Base-by-base conservation (phyloP, 768 basidiomycete species). In the Kwoniella pini region DNA sequence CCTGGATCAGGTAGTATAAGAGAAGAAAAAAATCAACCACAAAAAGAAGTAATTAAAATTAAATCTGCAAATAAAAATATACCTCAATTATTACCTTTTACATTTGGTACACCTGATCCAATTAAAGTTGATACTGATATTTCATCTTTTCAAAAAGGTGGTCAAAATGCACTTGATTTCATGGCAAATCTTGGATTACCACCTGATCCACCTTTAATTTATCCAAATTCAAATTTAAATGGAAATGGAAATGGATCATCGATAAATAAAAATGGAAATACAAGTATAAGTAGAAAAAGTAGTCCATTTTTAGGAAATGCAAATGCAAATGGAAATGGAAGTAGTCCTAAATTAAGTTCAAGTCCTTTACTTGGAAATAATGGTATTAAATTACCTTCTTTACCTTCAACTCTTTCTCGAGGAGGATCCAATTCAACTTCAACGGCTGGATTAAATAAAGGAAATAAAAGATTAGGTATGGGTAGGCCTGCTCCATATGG, bases 141-240 rank as follows among this genome's bases (percentile, higher is more conserved):
- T 0, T 65, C 65, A 7, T 57, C 60, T 3, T 76, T 72, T 31
- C 61, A 62, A 12, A 68, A 60, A 45, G 60, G 65, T 2, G 68
- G 63, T 22, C 62, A 48, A 22, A 58, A 62, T 17, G 60, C 56
- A 42, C 43, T 77, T 27, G 62, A 72, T 2, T 64, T 69, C 44
- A 70, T 77, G 72, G 70, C 74, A 52, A 67, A 49, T n/a, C 56
- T 77, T 2, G 76, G 76, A 13, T 50, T 77, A 39, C 72, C 72
- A 2, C 52, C 51, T 50, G 66, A 54, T 36, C 15, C 44, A 9
- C 48, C 27, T 9, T 39, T 39, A 4, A 49, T 46, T 19, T 9
- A 15, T 46, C 7, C 26, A 24, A 28, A 28, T 19, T 7, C 39
- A 9, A 44, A 26, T 38, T 6, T 17, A 19, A 42, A 42, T 19